Base-by-base conservation (phyloP, 768 basidiomycete genomes). In the Tephrocybe sp. region DNA sequence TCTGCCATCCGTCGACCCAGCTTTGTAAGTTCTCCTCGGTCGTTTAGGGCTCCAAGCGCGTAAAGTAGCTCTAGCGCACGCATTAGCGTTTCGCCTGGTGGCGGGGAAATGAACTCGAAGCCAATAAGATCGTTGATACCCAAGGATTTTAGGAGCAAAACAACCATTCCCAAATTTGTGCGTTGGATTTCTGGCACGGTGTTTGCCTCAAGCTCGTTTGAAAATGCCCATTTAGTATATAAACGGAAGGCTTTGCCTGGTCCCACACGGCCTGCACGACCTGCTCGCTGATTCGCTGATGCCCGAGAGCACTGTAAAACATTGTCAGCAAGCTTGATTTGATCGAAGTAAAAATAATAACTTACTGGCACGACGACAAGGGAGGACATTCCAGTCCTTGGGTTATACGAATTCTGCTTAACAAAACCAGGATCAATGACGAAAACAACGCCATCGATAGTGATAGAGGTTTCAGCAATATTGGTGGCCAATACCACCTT, bases 361-460 rank as follows among this genome's bases (percentile, higher is more conserved):
- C 88, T 69, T 55, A 95, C 92, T 0, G 97, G 97, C 45, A 98
- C 95, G 31, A 99, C 93, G 12, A 93, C 84, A 12, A 99, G 76
- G 0, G 94, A 96, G 9, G 92, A 94, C 97, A 99, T 99, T 12
- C 97, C 96, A 39, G 97, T 97, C 62, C 95, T 80, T 2, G 97
- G 97, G 68, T 99, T 99, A 66, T 97, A 99, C 35, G 93, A 89
- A 67, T 99, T 98, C 65, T 99, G 97, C 74, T 99, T 99, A 60
- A 98, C 96, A 62, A 98, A 98, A 11, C 97, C 97, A 2, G 97
- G 97, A 66, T 99, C 97, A 57, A 99, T 98, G 35, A 99, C 97
- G 66, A 97, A 99, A 2, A 98, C 96, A 5, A 99, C 97, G 23
- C 97, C 97, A 48, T 98, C 97, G 59, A 99, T 99, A 7, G 97